Conservation (phyloP, 192 early-diverging fungal genomes). For the Linnemannia zychae region DNA sequence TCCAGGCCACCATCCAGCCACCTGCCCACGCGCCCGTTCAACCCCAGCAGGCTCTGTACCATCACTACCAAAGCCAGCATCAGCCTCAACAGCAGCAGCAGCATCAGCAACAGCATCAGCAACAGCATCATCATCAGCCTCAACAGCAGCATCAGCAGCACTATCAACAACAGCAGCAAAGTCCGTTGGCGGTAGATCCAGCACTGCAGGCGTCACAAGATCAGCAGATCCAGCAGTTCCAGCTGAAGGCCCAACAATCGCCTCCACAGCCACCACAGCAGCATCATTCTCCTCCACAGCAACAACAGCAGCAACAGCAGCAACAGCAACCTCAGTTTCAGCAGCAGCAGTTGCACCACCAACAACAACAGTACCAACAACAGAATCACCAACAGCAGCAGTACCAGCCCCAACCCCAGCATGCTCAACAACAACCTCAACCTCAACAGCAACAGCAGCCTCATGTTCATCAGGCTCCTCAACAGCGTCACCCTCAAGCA, state of each 20-base stretch:
- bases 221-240: constrained; percentile 6
- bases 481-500: not conserved
- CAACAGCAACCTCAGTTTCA: constrained; percentile 13
- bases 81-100: constrained; percentile 11
- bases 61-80: constrained; percentile 15
- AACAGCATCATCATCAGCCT: not conserved
- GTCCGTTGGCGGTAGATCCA: not conserved
- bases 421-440: not conserved
- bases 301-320: constrained; percentile 7
- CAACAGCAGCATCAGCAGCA: constrained; percentile 19
- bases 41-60: constrained; percentile 11
- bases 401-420: constrained; percentile 10
- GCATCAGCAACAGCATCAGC: not conserved
- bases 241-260: not conserved
- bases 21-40: not conserved
- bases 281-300: not conserved
- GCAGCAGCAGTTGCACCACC: constrained; percentile 15
- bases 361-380: constrained; percentile 14
- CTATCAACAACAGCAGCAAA: not conserved
- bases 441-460: constrained; percentile 18
- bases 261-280: constrained; percentile 16
- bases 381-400: not conserved
- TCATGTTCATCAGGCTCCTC: constrained; percentile 9
- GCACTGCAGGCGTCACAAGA: not conserved
- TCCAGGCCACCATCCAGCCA: not conserved